These are phyloP conservation scores for Calocybe gambosa DNA, from an alignment of 1,284 basidiomycete genomes.

Conservation along the genomic window DNA sequence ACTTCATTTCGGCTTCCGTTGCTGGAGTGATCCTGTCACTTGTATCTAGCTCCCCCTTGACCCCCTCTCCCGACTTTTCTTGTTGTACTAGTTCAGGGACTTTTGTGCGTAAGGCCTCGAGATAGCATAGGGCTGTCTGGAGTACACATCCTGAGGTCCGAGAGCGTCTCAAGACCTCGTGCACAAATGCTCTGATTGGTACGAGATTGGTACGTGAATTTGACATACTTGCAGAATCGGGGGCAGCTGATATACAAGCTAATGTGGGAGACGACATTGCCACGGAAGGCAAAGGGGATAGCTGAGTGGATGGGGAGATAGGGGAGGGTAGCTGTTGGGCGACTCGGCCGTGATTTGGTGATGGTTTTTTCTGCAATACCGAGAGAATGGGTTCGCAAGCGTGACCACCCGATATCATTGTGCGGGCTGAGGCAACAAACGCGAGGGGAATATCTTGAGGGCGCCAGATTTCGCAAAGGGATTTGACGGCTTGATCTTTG, in stretches of 20 bases:
- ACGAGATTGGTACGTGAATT: slow-evolving; percentile 32
- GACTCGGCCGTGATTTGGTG: slow-evolving; percentile 22
- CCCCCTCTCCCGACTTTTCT: slow-evolving; percentile 39
- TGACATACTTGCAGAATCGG: neutral
- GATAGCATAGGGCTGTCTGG: slow-evolving; percentile 73
- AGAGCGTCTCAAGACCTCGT: slow-evolving; percentile 71
- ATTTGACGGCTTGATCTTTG: slow-evolving; percentile 71
- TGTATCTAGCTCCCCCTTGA: slow-evolving; percentile 33
- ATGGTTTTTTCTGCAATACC: slow-evolving; percentile 10
- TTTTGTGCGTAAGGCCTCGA: slow-evolving; percentile 65
- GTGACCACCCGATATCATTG: slow-evolving; percentile 16
- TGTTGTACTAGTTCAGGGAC: slow-evolving; percentile 52
- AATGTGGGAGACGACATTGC: slow-evolving; percentile 13
- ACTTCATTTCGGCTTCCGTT: slow-evolving; percentile 35
- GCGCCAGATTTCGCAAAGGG: slow-evolving; percentile 68
- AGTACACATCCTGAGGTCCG: slow-evolving; percentile 69
- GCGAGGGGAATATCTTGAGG: slow-evolving; percentile 61
- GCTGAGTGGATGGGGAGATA: slow-evolving; percentile 26
- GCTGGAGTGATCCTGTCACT: slow-evolving; percentile 41
- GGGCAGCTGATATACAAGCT: slow-evolving; percentile 2
- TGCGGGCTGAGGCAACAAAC: slow-evolving; percentile 40
- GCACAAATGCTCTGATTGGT: slow-evolving; percentile 66
- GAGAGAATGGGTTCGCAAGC: slow-evolving; percentile 12
- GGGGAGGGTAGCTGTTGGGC: slow-evolving; percentile 43
- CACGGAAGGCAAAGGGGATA: slow-evolving; percentile 21